Percentiles rank a stretch among this genome's conserved stretches.
Evolutionary conservation across 2,329 filamentous ascomycete species (phyloP).

Genomic region (Diaporthe amygdali): DNA sequence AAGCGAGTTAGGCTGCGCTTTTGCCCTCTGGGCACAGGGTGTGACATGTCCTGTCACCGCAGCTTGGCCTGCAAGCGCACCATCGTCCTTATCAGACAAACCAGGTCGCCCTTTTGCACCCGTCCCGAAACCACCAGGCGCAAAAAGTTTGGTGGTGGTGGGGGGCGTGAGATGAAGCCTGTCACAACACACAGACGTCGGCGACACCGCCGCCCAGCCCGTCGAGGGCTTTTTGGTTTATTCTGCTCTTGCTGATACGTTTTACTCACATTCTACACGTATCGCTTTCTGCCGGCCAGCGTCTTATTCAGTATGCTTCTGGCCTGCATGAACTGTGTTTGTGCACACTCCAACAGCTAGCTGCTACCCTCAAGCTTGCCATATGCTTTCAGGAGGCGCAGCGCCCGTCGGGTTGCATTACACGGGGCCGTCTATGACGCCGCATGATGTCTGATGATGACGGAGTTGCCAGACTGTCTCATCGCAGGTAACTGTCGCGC

Average conservation of each 20-base stretch:
- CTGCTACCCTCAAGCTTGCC: neutral
- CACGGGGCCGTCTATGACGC: conserved; percentile 13
- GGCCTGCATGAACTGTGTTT: neutral
- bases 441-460: conserved; percentile 7
- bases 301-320: neutral
- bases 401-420: neutral
- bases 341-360: neutral
- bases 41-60: neutral
- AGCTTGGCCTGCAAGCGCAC: neutral
- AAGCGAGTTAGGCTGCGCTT: neutral
- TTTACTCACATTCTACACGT: neutral
- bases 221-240: neutral
- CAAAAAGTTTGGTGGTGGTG: neutral
- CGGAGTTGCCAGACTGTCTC: neutral
- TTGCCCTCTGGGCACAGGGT: neutral
- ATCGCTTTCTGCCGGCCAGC: neutral
- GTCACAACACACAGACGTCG: conserved; percentile 11
- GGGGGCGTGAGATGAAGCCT: conserved; percentile 1
- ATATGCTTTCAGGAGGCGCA: neutral
- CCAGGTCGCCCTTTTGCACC: neutral
- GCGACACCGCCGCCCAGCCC: neutral
- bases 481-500: neutral
- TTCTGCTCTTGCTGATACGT: neutral
- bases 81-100: neutral
- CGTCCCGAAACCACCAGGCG: neutral